Evolutionary conservation across 306 rosid genomes (phyloP), one percentile per base, ranked within the genome.

Genomic region (Pterocarpus macrocarpus): DNA sequence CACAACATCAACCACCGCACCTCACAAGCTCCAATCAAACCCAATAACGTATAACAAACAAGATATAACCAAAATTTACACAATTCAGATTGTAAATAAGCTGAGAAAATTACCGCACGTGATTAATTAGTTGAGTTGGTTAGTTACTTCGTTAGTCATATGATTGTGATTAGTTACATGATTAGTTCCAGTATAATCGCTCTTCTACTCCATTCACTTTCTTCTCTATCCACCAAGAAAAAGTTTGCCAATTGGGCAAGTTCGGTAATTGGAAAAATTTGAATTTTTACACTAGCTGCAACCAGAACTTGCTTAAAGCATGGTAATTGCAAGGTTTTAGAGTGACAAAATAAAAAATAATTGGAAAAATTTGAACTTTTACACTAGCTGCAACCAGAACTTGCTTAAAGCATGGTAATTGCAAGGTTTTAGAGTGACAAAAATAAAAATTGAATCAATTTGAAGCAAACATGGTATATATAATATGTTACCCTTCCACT

Each of bases 401-500:
- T 13, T 34, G 6, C 36, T 1, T 43, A 15, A 73, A 41, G n/a
- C 52, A 41, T 1, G 64, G 7, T 38, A 16, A 82, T 61, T 63
- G 68, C 16, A 55, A 53, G 55, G 61, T 6, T 55, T 33, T 33
- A 6, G 15, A 65, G 32, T 8, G 33, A 59, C 67, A 58, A 1
- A n/a, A n/a, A 49, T 39, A 2, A 7, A 7, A 64, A 15, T 7
- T 1, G 16, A 64, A 71, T 3, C 1, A 43, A 77, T 32, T 75
- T 8, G 56, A 77, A 71, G 45, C 3, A 55, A 38, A 64, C 3
- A 64, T 35, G 45, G 7, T 30, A 11, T 28, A n/a, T 14, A 22
- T 43, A 30, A 16, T 11, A 38, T 11, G 77, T 13, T 87, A 95
- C 99, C 93, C 97, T 93, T 91, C 97, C 99, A 81, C 35, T 80